Evolutionary conservation across 495 filamentous ascomycete genomes (phyloP).

Genomic region (Aspergillus homomorphus): DNA sequence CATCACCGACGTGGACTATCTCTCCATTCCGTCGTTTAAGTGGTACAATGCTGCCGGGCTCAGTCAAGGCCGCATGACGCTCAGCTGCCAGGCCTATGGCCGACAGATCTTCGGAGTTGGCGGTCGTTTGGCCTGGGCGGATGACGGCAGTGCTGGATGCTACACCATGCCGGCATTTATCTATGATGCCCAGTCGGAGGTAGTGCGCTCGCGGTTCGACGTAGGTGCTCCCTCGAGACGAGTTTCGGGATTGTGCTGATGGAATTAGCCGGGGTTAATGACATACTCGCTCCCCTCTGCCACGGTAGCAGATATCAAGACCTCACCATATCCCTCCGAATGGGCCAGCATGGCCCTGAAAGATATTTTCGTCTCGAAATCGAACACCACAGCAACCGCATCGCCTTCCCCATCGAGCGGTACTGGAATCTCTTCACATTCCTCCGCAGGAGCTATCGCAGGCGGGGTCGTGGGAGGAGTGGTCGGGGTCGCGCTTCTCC

Average conservation of each 20-base stretch:
- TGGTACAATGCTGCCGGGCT: slow-evolving; percentile 14
- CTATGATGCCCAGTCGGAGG: slow-evolving; percentile 19
- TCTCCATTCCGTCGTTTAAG: slow-evolving; percentile 21
- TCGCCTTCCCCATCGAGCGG: too few species aligned
- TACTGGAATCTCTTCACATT: too few species aligned
- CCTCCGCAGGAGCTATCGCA: too few species aligned
- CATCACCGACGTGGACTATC: slow-evolving; percentile 11
- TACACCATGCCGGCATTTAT: slow-evolving; percentile 18
- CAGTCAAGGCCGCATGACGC: slow-evolving; percentile 11
- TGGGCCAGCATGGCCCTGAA: too few species aligned
- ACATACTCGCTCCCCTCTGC: too few species aligned
- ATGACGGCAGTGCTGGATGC: slow-evolving; percentile 9
- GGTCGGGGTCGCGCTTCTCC: too few species aligned
- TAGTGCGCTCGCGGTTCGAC: slow-evolving; percentile 7
- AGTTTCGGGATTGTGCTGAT: neutral
- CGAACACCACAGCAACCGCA: too few species aligned
- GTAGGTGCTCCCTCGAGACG: slow-evolving; percentile 3
- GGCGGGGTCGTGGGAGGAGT: too few species aligned
- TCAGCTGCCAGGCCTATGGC: slow-evolving; percentile 14
- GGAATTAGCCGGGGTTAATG: too few species aligned
- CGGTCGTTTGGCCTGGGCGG: slow-evolving; percentile 14
- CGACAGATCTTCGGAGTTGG: slow-evolving; percentile 20
- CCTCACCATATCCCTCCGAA: too few species aligned
- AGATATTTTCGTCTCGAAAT: too few species aligned
- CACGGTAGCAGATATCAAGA: too few species aligned